Evolutionary conservation across 2,329 filamentous ascomycete species (phyloP).

Genomic region (Phaeosphaeria sp.): DNA sequence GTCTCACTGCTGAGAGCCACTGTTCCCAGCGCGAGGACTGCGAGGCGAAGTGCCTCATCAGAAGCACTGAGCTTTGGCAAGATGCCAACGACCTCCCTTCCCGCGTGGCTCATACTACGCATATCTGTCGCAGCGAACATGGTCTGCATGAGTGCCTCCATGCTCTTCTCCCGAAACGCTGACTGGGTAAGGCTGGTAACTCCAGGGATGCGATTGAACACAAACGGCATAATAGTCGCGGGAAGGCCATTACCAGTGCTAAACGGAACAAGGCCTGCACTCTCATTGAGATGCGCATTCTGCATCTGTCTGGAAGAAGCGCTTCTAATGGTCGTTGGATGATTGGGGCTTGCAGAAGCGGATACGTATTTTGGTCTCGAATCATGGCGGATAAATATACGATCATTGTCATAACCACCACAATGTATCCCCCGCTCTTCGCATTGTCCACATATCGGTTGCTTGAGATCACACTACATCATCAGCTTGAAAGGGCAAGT

Average conservation of each 20-base stretch:
- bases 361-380: neutral
- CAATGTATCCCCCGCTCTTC: conserved; percentile 63
- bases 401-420: conserved; percentile 68
- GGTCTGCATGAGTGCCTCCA: conserved; percentile 25
- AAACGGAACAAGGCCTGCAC: neutral
- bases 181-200: conserved; percentile 22
- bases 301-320: neutral
- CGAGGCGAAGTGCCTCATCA: conserved; percentile 32
- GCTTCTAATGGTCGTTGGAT: conserved; percentile 2
- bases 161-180: conserved; percentile 29
- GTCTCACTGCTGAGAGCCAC: conserved; percentile 28
- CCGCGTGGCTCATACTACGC: conserved; percentile 9
- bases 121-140: conserved; percentile 24
- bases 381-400: conserved; percentile 62
- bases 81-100: conserved; percentile 19
- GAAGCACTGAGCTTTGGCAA: conserved; percentile 24
- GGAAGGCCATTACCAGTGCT: neutral
- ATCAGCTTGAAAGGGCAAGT: neutral
- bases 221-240: neutral
- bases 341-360: conserved; percentile 1
- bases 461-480: conserved; percentile 65
- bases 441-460: conserved; percentile 67
- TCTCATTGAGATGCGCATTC: neutral
- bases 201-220: conserved; percentile 10
- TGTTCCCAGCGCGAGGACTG: conserved; percentile 31